Conservation (phyloP, 2,329 filamentous ascomycete genomes). For the Blastomyces silverae region DNA sequence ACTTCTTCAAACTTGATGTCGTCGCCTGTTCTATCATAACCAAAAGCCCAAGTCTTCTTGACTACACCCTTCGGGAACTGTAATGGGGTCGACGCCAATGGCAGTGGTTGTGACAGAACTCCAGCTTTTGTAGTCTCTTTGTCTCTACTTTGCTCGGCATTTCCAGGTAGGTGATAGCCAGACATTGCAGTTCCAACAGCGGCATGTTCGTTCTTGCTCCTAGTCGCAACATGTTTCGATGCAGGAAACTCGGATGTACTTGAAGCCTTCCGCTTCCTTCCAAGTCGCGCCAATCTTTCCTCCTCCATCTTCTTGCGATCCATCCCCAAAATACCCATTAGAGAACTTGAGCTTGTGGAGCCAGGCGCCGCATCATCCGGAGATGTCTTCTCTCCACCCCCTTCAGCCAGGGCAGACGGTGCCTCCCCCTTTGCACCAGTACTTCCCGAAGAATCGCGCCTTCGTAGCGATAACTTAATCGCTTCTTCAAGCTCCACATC, state of each 20-base stretch:
- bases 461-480: constrained; percentile 27
- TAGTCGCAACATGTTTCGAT: constrained; percentile 17
- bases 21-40: constrained; percentile 53
- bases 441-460: constrained; percentile 15
- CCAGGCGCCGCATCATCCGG: neutral
- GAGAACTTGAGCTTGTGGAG: neutral
- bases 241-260: constrained; percentile 31
- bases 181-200: neutral
- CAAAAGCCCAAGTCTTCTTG: constrained; percentile 71
- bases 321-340: constrained; percentile 47
- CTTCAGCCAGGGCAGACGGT: constrained; percentile 2
- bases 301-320: constrained; percentile 80
- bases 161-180: neutral
- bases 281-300: constrained; percentile 64
- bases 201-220: neutral
- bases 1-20: constrained; percentile 88
- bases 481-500: constrained; percentile 23
- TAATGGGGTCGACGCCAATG: constrained; percentile 18
- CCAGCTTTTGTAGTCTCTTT: neutral
- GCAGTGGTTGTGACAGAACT: neutral
- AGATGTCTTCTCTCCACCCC: constrained; percentile 18
- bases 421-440: neutral
- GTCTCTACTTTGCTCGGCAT: neutral
- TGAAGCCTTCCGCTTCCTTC: constrained; percentile 52
- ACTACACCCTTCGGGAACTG: constrained; percentile 58